These are phyloP conservation scores for Plasmopara viticola DNA, from an alignment of 352 stramenopile species.

Conservation along the genomic window DNA sequence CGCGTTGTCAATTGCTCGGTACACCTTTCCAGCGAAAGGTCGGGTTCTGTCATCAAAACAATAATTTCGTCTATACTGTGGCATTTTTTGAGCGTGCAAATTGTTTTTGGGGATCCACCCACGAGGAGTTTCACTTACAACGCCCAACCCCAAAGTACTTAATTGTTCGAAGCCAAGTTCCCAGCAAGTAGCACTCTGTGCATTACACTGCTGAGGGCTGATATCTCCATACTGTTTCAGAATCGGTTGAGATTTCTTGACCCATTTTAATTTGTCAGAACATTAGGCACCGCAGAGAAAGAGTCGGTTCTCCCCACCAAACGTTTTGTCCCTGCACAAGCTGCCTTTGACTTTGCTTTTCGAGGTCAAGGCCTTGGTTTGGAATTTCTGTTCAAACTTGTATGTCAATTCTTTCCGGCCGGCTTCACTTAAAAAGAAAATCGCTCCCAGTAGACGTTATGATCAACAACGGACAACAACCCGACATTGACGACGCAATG, in stretches of 20 bases:
- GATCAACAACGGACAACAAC: no score
- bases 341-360: neutral
- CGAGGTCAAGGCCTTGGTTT: constrained; percentile 1
- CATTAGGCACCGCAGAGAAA: constrained; percentile 1
- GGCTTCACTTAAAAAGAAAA: no score
- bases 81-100: no score
- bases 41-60: no score
- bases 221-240: constrained; percentile 1
- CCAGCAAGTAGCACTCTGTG: neutral
- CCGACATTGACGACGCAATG: no score
- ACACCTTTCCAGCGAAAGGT: neutral
- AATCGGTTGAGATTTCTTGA: constrained; percentile 1
- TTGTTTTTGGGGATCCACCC: no score
- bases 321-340: constrained; percentile 6
- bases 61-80: no score
- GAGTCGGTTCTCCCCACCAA: neutral
- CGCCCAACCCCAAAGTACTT: neutral
- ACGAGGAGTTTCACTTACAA: neutral
- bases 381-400: constrained; percentile 7
- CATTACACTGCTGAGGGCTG: neutral
- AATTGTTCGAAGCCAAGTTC: neutral
- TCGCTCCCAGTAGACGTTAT: no score
- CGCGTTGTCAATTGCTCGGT: no score
- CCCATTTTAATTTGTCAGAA: constrained; percentile 8
- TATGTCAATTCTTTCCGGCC: no score